phyloP scores from a whole-genome alignment of 257 asterid genomes.

The Jacaranda copaia region DNA sequence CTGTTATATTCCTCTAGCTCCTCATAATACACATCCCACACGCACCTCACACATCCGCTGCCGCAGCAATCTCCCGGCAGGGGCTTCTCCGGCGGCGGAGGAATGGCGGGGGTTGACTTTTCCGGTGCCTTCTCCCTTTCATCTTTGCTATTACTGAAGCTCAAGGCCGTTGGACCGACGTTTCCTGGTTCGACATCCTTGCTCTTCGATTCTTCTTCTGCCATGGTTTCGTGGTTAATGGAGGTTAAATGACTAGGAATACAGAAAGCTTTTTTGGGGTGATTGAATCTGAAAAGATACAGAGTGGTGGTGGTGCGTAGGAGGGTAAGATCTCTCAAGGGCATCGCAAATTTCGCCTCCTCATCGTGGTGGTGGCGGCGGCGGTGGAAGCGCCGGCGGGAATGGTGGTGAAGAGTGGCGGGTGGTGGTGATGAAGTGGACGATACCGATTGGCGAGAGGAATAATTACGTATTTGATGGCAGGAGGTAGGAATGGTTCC shows the following conservation, averaged over 20 bases:
- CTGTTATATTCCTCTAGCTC: constrained; percentile 77
- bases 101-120: constrained; percentile 43
- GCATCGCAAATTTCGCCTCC: constrained; percentile 35
- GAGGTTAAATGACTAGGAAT: constrained; percentile 25
- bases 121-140: constrained; percentile 46
- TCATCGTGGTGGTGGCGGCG: not conserved
- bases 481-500: not conserved
- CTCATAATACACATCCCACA: constrained; percentile 78
- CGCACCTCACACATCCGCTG: constrained; percentile 83
- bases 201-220: constrained; percentile 46
- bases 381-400: not conserved
- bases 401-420: not conserved
- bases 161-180: constrained; percentile 9
- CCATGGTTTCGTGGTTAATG: constrained; percentile 41
- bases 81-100: constrained; percentile 88
- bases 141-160: constrained; percentile 13
- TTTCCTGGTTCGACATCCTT: not conserved
- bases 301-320: constrained; percentile 38
- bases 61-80: constrained; percentile 85
- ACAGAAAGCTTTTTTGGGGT: constrained; percentile 27
- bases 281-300: constrained; percentile 34
- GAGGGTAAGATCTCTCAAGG: constrained; percentile 46
- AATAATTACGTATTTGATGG: not conserved
- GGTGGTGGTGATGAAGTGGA: not conserved
- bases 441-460: no score